phyloP scores from a whole-genome alignment of 108 stramenopile genomes.

The Cylindrotheca fusiformis region DNA sequence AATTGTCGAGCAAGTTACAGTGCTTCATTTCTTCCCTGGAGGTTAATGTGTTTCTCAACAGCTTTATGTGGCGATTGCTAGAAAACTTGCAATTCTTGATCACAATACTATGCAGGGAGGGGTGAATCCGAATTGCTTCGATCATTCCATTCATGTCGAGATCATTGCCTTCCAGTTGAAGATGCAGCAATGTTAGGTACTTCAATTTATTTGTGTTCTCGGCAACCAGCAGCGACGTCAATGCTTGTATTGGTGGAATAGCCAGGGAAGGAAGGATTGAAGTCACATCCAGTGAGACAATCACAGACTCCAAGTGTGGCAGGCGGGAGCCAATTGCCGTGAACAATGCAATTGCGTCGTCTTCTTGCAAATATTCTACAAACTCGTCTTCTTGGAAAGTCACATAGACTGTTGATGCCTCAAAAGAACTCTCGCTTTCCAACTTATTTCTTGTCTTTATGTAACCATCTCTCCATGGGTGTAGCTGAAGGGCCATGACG shows the following conservation, averaged over 20 bases:
- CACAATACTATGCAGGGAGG: conserved; percentile 4
- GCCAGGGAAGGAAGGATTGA: background rate
- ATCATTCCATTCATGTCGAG: conserved; percentile 11
- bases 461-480: conserved; percentile 13
- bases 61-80: background rate
- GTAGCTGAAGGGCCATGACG: conserved; percentile 5
- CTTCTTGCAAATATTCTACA: background rate
- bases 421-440: too few relatives aligned
- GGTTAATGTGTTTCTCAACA: background rate
- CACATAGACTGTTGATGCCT: too few relatives aligned
- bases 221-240: conserved; percentile 6
- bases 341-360: background rate
- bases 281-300: background rate
- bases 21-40: background rate
- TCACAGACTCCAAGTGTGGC: background rate
- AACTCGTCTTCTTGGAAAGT: background rate
- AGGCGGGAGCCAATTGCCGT: background rate
- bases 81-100: conserved; percentile 17
- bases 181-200: background rate
- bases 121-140: conserved; percentile 11
- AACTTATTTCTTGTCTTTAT: background rate
- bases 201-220: background rate
- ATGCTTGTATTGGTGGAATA: background rate
- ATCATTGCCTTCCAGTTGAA: conserved; percentile 5
- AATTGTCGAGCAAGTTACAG: background rate